These are phyloP conservation scores for Crithidia fasciculata DNA, from an alignment of 208 protist species.

Conservation along the genomic window DNA sequence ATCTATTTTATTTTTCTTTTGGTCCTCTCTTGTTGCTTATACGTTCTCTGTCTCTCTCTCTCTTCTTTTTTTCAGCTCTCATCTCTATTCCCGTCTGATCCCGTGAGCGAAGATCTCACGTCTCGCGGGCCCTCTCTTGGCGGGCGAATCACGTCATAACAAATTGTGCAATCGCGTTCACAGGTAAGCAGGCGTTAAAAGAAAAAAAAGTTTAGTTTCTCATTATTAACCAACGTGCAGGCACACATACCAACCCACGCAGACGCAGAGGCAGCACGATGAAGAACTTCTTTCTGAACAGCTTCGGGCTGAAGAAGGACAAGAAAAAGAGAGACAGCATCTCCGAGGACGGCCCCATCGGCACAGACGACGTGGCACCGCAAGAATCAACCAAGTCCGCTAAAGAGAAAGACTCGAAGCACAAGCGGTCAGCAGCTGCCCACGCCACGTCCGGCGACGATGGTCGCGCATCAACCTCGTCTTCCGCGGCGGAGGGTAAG, in stretches of 20 bases:
- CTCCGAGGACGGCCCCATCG: background rate
- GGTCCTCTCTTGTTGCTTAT: no score
- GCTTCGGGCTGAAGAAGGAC: constrained; percentile 46
- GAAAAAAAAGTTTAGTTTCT: background rate
- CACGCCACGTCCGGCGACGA: background rate
- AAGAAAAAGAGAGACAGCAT: constrained; percentile 43
- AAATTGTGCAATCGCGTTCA: no score
- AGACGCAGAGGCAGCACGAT: constrained; percentile 8
- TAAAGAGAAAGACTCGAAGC: constrained; percentile 27
- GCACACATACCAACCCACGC: background rate
- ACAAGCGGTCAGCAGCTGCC: constrained; percentile 5
- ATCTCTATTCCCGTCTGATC: no score
- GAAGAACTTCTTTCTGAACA: constrained; percentile 38
- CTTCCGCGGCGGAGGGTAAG: background rate
- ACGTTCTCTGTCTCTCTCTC: no score
- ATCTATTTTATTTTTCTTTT: no score
- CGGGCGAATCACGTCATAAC: no score
- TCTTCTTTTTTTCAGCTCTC: no score
- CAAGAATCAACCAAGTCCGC: background rate
- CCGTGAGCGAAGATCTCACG: no score
- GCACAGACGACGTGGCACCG: background rate
- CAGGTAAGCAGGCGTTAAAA: background rate
- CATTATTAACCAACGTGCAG: no score
- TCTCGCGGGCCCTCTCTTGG: no score
- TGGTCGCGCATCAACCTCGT: background rate